Conservation (phyloP, 306 rosid genomes). For the Senna tora region DNA sequence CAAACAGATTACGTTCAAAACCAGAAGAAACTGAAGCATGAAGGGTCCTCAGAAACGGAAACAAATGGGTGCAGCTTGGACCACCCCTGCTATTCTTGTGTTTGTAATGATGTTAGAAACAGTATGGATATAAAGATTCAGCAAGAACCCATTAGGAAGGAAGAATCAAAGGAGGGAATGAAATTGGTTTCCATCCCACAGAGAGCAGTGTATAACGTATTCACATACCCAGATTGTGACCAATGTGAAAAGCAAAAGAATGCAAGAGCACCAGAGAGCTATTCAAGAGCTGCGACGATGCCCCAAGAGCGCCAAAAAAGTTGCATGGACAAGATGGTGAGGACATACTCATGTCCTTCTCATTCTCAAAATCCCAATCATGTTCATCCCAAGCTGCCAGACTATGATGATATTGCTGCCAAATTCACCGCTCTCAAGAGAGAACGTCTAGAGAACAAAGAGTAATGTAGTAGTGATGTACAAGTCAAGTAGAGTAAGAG, state of each 20-base stretch:
- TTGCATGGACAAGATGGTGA: constrained; percentile 37
- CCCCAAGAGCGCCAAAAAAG: constrained; percentile 49
- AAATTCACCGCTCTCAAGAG: constrained; percentile 69
- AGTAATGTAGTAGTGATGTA: neutral
- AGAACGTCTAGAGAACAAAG: constrained; percentile 38
- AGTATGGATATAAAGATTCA: constrained; percentile 11
- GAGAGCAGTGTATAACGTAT: constrained; percentile 39
- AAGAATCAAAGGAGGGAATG: constrained; percentile 32
- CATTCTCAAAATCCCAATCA: constrained; percentile 55
- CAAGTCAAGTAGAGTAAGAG: no score
- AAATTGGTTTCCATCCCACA: constrained; percentile 33
- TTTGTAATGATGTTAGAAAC: neutral
- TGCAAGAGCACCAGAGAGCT: constrained; percentile 29
- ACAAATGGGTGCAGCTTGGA: constrained; percentile 42
- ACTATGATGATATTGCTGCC: constrained; percentile 71
- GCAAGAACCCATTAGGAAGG: constrained; percentile 20
- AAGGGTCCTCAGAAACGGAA: constrained; percentile 38
- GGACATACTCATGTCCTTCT: constrained; percentile 51
- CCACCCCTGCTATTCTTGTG: constrained; percentile 42
- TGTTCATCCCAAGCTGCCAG: constrained; percentile 90
- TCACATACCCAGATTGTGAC: constrained; percentile 41
- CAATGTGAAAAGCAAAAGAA: constrained; percentile 22
- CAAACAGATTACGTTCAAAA: neutral
- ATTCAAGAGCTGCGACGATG: constrained; percentile 54
- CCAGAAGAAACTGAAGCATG: constrained; percentile 32